Evolutionary conservation across 1,284 basidiomycete species (phyloP).

Genomic region (Ustilago sp.): DNA sequence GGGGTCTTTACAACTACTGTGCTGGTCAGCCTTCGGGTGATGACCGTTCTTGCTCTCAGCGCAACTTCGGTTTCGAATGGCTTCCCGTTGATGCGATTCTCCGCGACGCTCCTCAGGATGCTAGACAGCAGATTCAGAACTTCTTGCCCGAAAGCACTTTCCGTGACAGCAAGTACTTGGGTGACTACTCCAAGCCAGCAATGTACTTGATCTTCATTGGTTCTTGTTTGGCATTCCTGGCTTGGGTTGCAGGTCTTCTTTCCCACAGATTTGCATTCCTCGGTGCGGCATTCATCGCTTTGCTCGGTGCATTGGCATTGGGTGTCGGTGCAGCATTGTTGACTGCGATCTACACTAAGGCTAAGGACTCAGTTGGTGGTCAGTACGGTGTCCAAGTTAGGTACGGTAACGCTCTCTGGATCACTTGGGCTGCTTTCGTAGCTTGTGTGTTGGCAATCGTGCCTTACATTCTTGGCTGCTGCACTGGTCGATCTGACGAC

Average conservation of each 20-base stretch:
- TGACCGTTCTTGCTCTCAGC: conserved; percentile 34
- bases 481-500: conserved; percentile 49
- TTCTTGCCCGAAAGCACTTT: conserved; percentile 48
- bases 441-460: conserved; percentile 56
- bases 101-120: conserved; percentile 34
- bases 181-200: conserved; percentile 54
- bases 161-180: conserved; percentile 50
- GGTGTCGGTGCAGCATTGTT: conserved; percentile 61
- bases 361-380: conserved; percentile 36
- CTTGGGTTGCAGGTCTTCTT: conserved; percentile 61
- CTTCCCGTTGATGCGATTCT: conserved; percentile 45
- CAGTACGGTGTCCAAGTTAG: conserved; percentile 41
- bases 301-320: conserved; percentile 55
- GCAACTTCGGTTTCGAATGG: conserved; percentile 56
- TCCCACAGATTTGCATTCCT: conserved; percentile 62
- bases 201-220: conserved; percentile 66
- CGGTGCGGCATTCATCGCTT: conserved; percentile 55
- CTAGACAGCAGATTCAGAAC: conserved; percentile 21
- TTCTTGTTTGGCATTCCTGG: conserved; percentile 59
- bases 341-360: conserved; percentile 61
- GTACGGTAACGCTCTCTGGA: conserved; percentile 66
- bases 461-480: conserved; percentile 54
- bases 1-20: conserved; percentile 64
- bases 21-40: conserved; percentile 33
- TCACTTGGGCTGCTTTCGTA: conserved; percentile 62